Evolutionary conservation across 179 eudicot genomes (phyloP).

Genomic region (Silene vulgaris): DNA sequence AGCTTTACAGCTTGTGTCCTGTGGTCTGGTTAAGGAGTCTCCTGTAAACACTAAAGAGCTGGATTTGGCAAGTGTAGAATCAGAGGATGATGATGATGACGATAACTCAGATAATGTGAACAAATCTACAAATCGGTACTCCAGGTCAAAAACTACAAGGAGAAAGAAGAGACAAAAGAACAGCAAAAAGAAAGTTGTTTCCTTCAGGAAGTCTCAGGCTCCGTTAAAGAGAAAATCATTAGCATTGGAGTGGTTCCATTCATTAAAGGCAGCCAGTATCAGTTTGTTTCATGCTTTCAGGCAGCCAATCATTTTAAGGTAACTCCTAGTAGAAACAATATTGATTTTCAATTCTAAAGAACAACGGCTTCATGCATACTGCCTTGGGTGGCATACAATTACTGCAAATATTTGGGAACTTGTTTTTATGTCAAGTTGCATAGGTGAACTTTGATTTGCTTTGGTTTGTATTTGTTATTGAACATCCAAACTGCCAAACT

Average conservation of each 20-base stretch:
- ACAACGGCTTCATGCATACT: not conserved
- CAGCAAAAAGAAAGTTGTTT: conserved; percentile 25
- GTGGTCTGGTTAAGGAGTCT: conserved; percentile 65
- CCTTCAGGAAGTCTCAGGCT: conserved; percentile 25
- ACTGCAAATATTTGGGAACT: not conserved
- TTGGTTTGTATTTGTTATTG: not conserved
- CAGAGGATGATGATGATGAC: conserved; percentile 33
- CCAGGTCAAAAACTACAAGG: conserved; percentile 38
- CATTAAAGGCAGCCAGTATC: conserved; percentile 60
- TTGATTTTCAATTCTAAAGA: not conserved
- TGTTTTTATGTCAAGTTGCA: not conserved
- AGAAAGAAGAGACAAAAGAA: conserved; percentile 59
- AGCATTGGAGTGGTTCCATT: conserved; percentile 41
- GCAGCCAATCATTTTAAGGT: conserved; percentile 84
- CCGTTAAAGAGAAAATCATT: conserved; percentile 38
- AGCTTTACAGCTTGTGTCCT: conserved; percentile 70
- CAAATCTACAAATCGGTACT: conserved; percentile 28
- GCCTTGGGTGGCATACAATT: not conserved
- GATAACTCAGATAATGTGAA: conserved; percentile 27
- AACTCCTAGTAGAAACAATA: conserved; percentile 19
- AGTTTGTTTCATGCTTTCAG: conserved; percentile 64
- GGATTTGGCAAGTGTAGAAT: conserved; percentile 28
- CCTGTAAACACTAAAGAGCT: conserved; percentile 28
- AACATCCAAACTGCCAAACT: not conserved
- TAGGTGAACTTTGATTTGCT: conserved; percentile 5